Conservation (phyloP, 208 protist species). For the Naegleria gruberi region DNA sequence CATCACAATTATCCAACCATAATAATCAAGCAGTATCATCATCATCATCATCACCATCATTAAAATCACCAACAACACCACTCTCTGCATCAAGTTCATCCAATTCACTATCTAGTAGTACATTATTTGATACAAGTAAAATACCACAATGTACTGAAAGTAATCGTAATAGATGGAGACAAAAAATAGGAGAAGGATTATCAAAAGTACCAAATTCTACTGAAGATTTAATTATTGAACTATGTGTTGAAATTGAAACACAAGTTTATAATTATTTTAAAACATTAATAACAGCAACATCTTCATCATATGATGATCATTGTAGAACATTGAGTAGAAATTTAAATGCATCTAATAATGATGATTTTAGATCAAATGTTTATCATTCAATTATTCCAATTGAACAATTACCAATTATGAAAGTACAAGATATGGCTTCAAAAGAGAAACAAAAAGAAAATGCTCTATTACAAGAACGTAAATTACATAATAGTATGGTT, state of each 20-base stretch:
- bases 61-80: not conserved
- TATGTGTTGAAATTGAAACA: conserved; percentile 23
- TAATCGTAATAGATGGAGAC: not conserved
- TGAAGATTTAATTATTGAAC: not conserved
- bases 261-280: not conserved
- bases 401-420: conserved; percentile 4
- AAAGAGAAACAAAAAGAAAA: not conserved
- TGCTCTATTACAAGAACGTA: not conserved
- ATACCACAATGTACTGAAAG: not conserved
- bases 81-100: not conserved
- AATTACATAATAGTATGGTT: not conserved
- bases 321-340: conserved; percentile 3
- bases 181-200: not conserved
- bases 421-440: not conserved
- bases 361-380: conserved; percentile 12
- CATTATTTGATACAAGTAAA: not conserved
- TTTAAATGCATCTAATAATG: conserved; percentile 17
- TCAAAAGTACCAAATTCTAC: not conserved
- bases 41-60: not conserved
- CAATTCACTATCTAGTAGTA: not conserved
- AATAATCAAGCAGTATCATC: not conserved
- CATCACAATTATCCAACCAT: not conserved
- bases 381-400: not conserved
- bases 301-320: not conserved
- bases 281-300: not conserved